phyloP scores from a whole-genome alignment of 2,329 filamentous ascomycete genomes.

The Cercospora zeina region DNA sequence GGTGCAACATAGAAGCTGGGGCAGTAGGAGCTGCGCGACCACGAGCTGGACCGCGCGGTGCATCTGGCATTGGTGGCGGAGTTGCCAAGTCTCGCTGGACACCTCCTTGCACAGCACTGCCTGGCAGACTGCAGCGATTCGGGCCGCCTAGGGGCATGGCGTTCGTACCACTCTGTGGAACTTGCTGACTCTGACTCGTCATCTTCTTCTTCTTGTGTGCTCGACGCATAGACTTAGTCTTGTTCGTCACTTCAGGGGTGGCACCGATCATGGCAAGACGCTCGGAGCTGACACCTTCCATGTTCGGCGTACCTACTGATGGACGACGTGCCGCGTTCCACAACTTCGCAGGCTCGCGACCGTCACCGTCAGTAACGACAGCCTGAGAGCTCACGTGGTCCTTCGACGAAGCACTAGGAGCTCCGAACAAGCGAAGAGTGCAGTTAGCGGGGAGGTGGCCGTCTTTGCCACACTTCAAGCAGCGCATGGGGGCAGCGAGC shows the following conservation, averaged over 20 bases:
- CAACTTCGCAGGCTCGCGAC: background rate
- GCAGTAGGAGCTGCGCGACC: background rate
- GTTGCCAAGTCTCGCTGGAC: background rate
- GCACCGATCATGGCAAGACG: constrained; percentile 17
- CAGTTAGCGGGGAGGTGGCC: background rate
- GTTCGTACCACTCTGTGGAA: constrained; percentile 12
- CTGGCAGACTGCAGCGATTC: background rate
- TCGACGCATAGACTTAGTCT: no score
- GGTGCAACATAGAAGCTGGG: background rate
- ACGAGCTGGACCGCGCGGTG: background rate
- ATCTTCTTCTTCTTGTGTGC: no score
- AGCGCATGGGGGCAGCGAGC: background rate
- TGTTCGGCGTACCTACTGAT: background rate
- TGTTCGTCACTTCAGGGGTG: background rate
- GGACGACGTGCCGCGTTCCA: background rate
- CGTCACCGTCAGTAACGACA: background rate
- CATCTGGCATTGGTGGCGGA: background rate
- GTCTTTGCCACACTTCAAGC: background rate
- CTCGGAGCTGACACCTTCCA: constrained; percentile 15
- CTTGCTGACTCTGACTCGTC: no score
- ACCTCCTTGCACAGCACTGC: background rate
- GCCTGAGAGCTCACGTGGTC: background rate
- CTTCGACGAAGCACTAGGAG: background rate
- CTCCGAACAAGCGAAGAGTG: background rate
- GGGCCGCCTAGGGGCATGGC: constrained; percentile 2